Percentiles rank a stretch among this genome's conserved stretches.
These are phyloP conservation scores for Plectosphaerella cucumerina DNA, from an alignment of 2,329 filamentous ascomycete species.

Conservation along the genomic window DNA sequence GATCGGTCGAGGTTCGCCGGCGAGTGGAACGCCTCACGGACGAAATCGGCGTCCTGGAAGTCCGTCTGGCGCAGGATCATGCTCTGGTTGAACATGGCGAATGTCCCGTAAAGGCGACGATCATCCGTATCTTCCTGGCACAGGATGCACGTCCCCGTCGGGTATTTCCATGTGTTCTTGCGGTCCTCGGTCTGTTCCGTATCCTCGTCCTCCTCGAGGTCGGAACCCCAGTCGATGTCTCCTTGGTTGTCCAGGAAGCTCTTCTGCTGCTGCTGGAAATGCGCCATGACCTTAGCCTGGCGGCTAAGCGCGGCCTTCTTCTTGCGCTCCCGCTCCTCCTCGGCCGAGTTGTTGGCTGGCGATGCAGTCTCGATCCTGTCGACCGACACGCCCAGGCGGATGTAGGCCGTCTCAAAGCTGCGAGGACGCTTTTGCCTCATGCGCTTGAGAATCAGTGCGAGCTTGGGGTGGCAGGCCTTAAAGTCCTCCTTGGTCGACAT, in stretches of 20 bases:
- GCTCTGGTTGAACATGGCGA: slow-evolving; percentile 84
- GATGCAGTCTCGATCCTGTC: slow-evolving; percentile 80
- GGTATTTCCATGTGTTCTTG: slow-evolving; percentile 83
- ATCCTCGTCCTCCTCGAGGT: slow-evolving; percentile 73
- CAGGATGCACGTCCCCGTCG: slow-evolving; percentile 86
- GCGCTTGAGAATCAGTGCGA: slow-evolving; percentile 74
- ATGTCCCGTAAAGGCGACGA: slow-evolving; percentile 83
- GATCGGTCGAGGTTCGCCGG: slow-evolving; percentile 81
- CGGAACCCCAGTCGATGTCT: slow-evolving; percentile 78
- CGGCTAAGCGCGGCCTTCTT: slow-evolving; percentile 87
- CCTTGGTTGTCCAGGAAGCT: slow-evolving; percentile 87
- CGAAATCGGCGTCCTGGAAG: slow-evolving; percentile 73
- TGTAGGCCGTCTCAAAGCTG: slow-evolving; percentile 67
- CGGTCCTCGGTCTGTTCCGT: slow-evolving; percentile 63
- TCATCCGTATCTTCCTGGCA: slow-evolving; percentile 97
- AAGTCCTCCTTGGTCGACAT: slow-evolving; percentile 67
- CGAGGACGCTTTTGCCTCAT: slow-evolving; percentile 79
- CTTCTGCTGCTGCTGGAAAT: slow-evolving; percentile 96
- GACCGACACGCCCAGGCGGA: slow-evolving; percentile 59
- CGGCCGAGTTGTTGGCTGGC: slow-evolving; percentile 64
- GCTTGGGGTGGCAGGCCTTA: slow-evolving; percentile 79
- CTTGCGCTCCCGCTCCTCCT: slow-evolving; percentile 75
- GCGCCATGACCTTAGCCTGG: slow-evolving; percentile 92
- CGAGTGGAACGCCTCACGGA: slow-evolving; percentile 75
- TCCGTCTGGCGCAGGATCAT: slow-evolving; percentile 84